Conservation (phyloP, 768 basidiomycete genomes). For the Mycena alexandri region DNA sequence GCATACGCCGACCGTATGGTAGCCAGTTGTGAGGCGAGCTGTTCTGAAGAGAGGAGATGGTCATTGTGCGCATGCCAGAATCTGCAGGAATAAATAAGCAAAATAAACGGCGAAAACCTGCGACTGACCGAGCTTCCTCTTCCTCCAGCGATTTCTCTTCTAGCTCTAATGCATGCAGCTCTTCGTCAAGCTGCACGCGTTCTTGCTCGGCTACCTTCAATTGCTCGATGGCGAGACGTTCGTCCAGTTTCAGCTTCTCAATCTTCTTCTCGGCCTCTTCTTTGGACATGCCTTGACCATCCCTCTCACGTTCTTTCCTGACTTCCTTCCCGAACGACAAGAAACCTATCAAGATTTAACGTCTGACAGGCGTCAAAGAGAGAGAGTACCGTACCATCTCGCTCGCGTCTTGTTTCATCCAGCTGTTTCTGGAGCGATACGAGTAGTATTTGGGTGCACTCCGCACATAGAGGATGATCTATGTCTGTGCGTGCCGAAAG, state of each 20-base stretch:
- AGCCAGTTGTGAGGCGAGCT: constrained; percentile 77
- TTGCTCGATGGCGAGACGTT: constrained; percentile 78
- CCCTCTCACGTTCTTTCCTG: constrained; percentile 83
- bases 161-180: constrained; percentile 74
- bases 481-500: constrained; percentile 83
- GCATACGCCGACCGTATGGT: constrained; percentile 84
- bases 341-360: too few species aligned
- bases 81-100: constrained; percentile 51
- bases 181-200: constrained; percentile 78
- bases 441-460: constrained; percentile 90
- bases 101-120: background rate
- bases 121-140: constrained; percentile 85
- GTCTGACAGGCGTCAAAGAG: too few species aligned
- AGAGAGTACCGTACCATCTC: constrained; percentile 93
- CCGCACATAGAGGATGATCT: constrained; percentile 94
- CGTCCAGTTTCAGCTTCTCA: constrained; percentile 76
- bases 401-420: constrained; percentile 91
- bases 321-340: constrained; percentile 83
- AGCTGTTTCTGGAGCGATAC: constrained; percentile 81
- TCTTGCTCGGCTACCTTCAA: constrained; percentile 83
- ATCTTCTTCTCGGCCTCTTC: constrained; percentile 82
- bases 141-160: constrained; percentile 85
- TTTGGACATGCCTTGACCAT: constrained; percentile 68
- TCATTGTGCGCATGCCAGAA: constrained; percentile 88
- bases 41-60: constrained; percentile 72